These are phyloP conservation scores for Alternaria arborescens DNA, from an alignment of 2,329 filamentous ascomycete genomes.

Conservation along the genomic window DNA sequence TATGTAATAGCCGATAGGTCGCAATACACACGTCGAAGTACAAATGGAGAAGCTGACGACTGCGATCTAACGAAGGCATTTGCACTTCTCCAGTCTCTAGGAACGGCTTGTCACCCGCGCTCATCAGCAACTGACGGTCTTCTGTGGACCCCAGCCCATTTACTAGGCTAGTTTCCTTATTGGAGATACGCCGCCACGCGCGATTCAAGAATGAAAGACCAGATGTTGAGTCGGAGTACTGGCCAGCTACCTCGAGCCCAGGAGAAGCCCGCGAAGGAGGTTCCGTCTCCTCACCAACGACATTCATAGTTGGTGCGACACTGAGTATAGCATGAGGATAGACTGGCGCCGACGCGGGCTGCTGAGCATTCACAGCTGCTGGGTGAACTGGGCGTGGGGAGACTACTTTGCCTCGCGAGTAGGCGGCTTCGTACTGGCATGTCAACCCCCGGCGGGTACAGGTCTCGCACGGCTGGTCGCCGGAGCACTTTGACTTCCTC, in stretches of 20 bases:
- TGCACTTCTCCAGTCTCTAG: slow-evolving; percentile 43
- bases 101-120: slow-evolving; percentile 63
- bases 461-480: slow-evolving; percentile 37
- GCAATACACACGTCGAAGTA: slow-evolving; percentile 69
- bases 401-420: slow-evolving; percentile 37
- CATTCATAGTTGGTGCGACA: background rate
- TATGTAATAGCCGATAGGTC: slow-evolving; percentile 65
- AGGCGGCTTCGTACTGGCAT: slow-evolving; percentile 38
- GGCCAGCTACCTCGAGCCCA: slow-evolving; percentile 62
- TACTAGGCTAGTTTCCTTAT: slow-evolving; percentile 60
- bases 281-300: slow-evolving; percentile 9
- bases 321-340: slow-evolving; percentile 5
- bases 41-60: slow-evolving; percentile 54
- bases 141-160: slow-evolving; percentile 22
- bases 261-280: slow-evolving; percentile 51
- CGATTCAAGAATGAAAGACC: slow-evolving; percentile 67
- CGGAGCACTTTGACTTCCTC: slow-evolving; percentile 42
- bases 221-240: slow-evolving; percentile 65
- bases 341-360: background rate
- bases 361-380: background rate
- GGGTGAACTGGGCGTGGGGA: slow-evolving; percentile 20
- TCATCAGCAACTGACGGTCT: slow-evolving; percentile 57
- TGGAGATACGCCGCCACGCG: slow-evolving; percentile 71
- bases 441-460: slow-evolving; percentile 24
- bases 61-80: slow-evolving; percentile 22